Conservation (phyloP, 768 basidiomycete genomes). For the Leucosporidium creatinivorum region DNA sequence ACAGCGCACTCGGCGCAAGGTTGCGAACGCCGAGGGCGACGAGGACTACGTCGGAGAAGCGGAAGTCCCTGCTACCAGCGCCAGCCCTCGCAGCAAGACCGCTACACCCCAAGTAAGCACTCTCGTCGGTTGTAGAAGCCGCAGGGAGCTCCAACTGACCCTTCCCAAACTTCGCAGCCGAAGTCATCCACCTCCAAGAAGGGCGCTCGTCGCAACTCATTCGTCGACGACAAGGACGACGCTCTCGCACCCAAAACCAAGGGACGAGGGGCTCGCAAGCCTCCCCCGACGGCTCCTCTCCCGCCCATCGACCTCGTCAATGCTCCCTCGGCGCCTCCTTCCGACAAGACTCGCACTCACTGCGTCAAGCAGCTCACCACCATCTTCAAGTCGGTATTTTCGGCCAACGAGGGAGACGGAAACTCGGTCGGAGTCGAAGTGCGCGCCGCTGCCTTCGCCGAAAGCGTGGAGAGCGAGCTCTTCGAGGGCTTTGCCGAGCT, state of each 20-base stretch:
- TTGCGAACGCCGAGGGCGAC: background rate
- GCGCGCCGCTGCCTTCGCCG: constrained; percentile 42
- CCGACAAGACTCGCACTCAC: constrained; percentile 31
- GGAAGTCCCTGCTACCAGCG: background rate
- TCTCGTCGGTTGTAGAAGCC: background rate
- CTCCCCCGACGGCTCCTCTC: background rate
- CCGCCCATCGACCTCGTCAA: background rate
- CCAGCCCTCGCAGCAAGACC: constrained; percentile 1
- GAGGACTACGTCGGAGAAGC: constrained; percentile 55
- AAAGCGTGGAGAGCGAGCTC: constrained; percentile 65
- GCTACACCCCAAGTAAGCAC: background rate
- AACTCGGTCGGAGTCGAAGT: constrained; percentile 13
- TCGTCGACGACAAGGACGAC: too few species aligned
- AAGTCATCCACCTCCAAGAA: background rate
- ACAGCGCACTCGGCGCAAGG: background rate
- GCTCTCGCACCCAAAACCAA: background rate
- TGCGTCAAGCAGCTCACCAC: constrained; percentile 31
- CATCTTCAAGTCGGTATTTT: constrained; percentile 30
- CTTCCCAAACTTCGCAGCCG: background rate
- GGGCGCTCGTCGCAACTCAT: too few species aligned
- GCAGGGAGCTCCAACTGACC: background rate
- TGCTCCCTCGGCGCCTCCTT: constrained; percentile 2
- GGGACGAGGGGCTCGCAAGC: background rate
- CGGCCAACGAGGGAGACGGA: background rate
- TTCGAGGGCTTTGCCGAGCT: constrained; percentile 69